phyloP scores from a whole-genome alignment of 139 green algal genomes.

The Closterium sp. region DNA sequence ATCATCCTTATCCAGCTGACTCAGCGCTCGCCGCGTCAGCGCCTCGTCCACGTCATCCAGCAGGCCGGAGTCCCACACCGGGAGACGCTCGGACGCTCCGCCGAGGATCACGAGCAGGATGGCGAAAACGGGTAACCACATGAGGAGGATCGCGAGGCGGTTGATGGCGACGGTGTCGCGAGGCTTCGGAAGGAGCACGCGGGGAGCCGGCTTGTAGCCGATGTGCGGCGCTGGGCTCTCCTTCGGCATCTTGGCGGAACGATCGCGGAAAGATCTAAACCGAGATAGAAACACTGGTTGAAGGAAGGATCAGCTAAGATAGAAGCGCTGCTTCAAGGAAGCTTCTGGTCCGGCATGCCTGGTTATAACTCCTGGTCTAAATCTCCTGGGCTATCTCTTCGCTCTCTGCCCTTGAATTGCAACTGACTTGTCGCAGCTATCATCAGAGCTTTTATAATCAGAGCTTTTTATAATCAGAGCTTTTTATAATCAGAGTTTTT shows the following conservation, averaged over 20 bases:
- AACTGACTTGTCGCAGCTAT: not conserved
- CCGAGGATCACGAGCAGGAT: not conserved
- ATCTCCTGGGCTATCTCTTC: not conserved
- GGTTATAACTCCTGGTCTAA: too few species aligned
- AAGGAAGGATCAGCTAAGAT: not conserved
- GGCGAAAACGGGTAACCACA: not conserved
- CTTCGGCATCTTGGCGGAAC: not conserved
- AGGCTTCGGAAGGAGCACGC: not conserved
- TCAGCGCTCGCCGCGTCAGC: not conserved
- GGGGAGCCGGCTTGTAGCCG: not conserved
- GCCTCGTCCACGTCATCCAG: conserved; percentile 14
- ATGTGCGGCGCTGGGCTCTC: not conserved
- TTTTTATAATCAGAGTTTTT: too few species aligned
- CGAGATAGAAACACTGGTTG: too few species aligned
- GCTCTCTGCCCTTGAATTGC: not conserved
- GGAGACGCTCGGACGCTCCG: not conserved
- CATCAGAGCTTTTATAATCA: too few species aligned
- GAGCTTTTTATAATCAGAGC: too few species aligned
- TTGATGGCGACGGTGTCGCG: not conserved
- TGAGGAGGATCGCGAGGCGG: not conserved
- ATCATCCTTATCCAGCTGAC: not conserved
- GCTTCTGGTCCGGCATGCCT: too few species aligned
- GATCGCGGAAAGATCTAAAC: not conserved
- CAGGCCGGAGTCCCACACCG: conserved; percentile 11
- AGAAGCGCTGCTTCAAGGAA: too few species aligned